Conservation (phyloP, 2,329 filamentous ascomycete genomes). For the Tolypocladium pustulatum region DNA sequence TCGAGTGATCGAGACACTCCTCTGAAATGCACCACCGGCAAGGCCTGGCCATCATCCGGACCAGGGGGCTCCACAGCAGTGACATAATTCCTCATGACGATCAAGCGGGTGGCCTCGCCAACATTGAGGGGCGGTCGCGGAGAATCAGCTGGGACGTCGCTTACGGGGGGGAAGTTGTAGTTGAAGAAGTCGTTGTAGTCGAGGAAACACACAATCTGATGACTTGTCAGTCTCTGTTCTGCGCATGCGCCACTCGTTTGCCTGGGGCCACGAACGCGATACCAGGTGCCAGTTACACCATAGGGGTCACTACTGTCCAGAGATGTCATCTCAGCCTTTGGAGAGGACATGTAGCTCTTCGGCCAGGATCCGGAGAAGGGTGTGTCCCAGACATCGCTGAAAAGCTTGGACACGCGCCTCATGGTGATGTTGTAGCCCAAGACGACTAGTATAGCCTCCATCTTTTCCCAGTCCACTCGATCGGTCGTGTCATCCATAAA, state of each 20-base stretch:
- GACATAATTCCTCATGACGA: conserved; percentile 56
- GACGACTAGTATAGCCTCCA: conserved; percentile 64
- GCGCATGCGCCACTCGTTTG: background rate
- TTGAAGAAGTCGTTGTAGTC: conserved; percentile 64
- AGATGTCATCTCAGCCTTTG: conserved; percentile 23
- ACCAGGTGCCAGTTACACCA: conserved; percentile 59
- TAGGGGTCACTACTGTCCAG: conserved; percentile 57
- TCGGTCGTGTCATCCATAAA: conserved; percentile 53
- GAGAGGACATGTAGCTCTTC: conserved; percentile 32
- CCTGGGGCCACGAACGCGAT: conserved; percentile 40
- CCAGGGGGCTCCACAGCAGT: conserved; percentile 50
- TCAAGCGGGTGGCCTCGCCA: conserved; percentile 59
- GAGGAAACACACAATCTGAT: conserved; percentile 35
- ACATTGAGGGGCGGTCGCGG: conserved; percentile 45
- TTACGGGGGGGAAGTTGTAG: conserved; percentile 54
- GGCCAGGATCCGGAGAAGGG: conserved; percentile 47
- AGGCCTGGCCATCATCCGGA: conserved; percentile 41
- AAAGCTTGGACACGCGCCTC: conserved; percentile 32
- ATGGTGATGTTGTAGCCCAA: conserved; percentile 52
- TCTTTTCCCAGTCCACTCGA: conserved; percentile 67
- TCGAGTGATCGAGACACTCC: conserved; percentile 54
- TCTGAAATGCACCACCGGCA: conserved; percentile 58
- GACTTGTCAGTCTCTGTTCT: conserved; percentile 8
- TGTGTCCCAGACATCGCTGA: conserved; percentile 41
- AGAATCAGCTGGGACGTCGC: conserved; percentile 27